Evolutionary conservation across 2,329 filamentous ascomycete species (phyloP).

Genomic region (Neonectria punicea): DNA sequence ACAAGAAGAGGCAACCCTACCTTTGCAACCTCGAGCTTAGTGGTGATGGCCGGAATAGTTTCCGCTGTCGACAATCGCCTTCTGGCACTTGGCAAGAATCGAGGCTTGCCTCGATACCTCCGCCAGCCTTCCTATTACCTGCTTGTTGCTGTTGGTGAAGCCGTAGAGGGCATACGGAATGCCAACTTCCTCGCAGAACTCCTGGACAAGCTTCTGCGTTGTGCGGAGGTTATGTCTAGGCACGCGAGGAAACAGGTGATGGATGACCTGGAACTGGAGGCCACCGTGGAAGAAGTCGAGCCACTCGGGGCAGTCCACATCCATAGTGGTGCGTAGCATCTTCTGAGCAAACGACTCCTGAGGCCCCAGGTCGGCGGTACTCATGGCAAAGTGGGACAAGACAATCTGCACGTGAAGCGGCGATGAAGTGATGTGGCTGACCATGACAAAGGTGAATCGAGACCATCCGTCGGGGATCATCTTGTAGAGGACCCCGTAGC

Average conservation of each 20-base stretch:
- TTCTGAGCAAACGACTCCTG: constrained; percentile 89
- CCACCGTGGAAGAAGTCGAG: constrained; percentile 91
- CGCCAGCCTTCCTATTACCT: constrained; percentile 79
- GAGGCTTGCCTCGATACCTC: constrained; percentile 84
- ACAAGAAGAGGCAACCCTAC: constrained; percentile 18
- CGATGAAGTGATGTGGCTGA: constrained; percentile 84
- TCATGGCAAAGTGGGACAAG: constrained; percentile 93
- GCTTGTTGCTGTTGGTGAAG: constrained; percentile 84
- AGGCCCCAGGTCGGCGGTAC: constrained; percentile 84
- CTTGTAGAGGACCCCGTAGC: constrained; percentile 82
- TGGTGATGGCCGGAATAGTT: constrained; percentile 37
- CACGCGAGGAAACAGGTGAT: constrained; percentile 85
- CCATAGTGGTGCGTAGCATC: constrained; percentile 94
- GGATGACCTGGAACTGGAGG: constrained; percentile 88
- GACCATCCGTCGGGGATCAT: constrained; percentile 75
- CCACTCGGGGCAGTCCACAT: constrained; percentile 88
- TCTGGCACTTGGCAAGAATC: constrained; percentile 80
- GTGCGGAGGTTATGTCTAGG: constrained; percentile 85
- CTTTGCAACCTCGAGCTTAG: neutral
- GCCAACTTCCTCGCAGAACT: constrained; percentile 83
- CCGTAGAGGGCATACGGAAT: constrained; percentile 89
- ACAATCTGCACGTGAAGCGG: constrained; percentile 91
- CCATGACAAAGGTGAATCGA: constrained; percentile 78
- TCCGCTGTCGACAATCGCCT: constrained; percentile 52
- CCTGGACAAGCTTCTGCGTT: constrained; percentile 78